Evolutionary conservation across 768 basidiomycete genomes (phyloP).

Genomic region (Tulasnella sp.): DNA sequence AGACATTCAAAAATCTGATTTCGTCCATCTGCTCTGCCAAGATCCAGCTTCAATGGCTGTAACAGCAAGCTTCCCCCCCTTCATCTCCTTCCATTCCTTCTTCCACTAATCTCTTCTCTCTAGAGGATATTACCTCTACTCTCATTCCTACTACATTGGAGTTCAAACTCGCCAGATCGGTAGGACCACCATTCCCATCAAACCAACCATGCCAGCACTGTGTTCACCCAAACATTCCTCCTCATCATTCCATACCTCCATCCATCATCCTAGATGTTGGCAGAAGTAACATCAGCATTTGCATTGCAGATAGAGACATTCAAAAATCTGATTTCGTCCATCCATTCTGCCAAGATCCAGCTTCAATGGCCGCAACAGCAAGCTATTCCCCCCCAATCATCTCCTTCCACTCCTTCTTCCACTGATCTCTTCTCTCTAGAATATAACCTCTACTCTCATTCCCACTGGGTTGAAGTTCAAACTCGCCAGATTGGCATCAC

Average conservation of each 20-base stretch:
- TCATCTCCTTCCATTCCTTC: not conserved
- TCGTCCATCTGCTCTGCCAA: not conserved
- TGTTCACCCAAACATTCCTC: too few species aligned
- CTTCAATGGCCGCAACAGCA: not conserved
- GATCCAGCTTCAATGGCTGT: not conserved
- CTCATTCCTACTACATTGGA: not conserved
- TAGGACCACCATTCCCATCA: not conserved
- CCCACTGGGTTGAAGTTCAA: constrained; percentile 1
- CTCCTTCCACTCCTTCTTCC: not conserved
- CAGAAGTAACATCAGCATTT: too few species aligned
- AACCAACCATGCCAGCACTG: too few species aligned
- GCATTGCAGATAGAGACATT: not conserved
- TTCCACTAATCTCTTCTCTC: not conserved
- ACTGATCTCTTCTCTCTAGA: constrained; percentile 3
- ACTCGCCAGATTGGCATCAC: constrained; percentile 1
- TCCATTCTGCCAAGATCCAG: not conserved
- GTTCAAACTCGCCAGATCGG: constrained; percentile 5
- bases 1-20: not conserved
- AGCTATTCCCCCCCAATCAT: not conserved
- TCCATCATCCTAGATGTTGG: too few species aligned
- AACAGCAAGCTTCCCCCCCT: not conserved
- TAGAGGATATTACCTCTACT: constrained; percentile 11
- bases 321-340: not conserved
- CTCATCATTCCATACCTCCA: too few species aligned
- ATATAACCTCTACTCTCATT: constrained; percentile 10